Base-by-base conservation (phyloP, 371 early-diverging fungal genomes). In the Chytridium lagenaria region DNA sequence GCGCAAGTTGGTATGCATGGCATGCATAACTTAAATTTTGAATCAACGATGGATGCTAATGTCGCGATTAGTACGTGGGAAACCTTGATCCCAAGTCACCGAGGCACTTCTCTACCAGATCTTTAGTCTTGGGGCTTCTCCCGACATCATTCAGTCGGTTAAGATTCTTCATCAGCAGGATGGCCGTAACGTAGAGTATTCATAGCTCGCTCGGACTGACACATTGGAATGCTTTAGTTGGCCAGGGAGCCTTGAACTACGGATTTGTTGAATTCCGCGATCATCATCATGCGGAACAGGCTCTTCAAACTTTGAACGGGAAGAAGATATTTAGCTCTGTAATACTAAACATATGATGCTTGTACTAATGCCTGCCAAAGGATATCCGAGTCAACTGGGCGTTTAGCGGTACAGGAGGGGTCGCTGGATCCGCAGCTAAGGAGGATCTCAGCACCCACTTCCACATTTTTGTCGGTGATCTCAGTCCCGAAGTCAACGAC, bases 301-400 rank as follows among this genome's bases (percentile, higher is more conserved):
- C 95, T 49, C 80, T 94, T 31, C 87, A 90, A 75, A 83, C 77
- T 31, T 84, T 95, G 81, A 93, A 93, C 75, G 95, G 95, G 5
- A 87, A 89, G 70, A 88, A 86, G 61, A 82, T 80, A 23, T 70
- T 80, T 61, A 72, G 51, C 52, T 33, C 39, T n/a, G 80, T 77
- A 50, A 34, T 65, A 67, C 7, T 15, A 28, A 28, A n/a, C n/a
- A n/a, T n/a, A n/a, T n/a, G n/a, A n/a, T n/a, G 50, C n/a, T n/a
- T n/a, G 50, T 49, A 12, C 15, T 49, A 12, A n/a, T n/a, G 50
- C 50, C 0, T 34, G n/a, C n/a, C n/a, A n/a, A 82, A 93, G 91
- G 93, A 93, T 78, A 90, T 93, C 70, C 88, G 90, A 68, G 92
- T 94, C 67, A 94, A 93, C 85, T 94, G 94, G 94, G 94, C 94